Evolutionary conservation across 164 flowering plant species (phyloP).

Genomic region (Magnolia officinalis): DNA sequence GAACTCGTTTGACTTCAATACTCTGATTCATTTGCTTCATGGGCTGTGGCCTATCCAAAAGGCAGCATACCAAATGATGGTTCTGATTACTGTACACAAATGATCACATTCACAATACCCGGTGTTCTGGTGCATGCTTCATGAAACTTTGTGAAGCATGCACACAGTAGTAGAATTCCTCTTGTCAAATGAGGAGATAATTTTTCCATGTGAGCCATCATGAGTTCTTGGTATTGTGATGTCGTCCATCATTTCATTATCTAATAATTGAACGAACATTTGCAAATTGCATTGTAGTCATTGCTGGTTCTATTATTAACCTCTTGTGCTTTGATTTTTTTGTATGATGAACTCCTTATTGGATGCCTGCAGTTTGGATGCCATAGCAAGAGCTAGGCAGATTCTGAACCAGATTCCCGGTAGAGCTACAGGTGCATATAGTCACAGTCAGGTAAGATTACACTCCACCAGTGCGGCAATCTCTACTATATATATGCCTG

Average conservation of each 20-base stretch:
- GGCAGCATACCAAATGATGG: not conserved
- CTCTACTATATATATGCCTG: not conserved
- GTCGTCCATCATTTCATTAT: not conserved
- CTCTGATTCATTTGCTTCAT: too few relatives aligned
- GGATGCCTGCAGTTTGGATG: slow-evolving; percentile 59
- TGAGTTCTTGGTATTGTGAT: not conserved
- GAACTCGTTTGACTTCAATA: too few relatives aligned
- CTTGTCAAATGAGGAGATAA: too few relatives aligned
- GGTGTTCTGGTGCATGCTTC: not conserved
- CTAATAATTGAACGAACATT: not conserved
- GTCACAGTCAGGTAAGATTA: slow-evolving; percentile 85
- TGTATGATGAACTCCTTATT: not conserved
- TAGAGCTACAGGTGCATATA: slow-evolving; percentile 96
- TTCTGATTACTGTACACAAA: not conserved
- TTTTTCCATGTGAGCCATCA: too few relatives aligned
- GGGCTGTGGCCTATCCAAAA: too few relatives aligned
- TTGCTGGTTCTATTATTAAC: not conserved
- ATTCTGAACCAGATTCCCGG: slow-evolving; percentile 95
- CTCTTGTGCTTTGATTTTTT: not conserved
- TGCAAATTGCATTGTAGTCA: not conserved
- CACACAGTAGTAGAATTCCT: not conserved
- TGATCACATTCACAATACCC: not conserved
- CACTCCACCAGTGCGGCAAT: not conserved
- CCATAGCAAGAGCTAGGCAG: slow-evolving; percentile 84
- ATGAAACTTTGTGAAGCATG: not conserved